Percentiles rank a stretch among this genome's conserved stretches.
These are phyloP conservation scores for Postia placenta DNA, from an alignment of 768 basidiomycete genomes.

Conservation along the genomic window DNA sequence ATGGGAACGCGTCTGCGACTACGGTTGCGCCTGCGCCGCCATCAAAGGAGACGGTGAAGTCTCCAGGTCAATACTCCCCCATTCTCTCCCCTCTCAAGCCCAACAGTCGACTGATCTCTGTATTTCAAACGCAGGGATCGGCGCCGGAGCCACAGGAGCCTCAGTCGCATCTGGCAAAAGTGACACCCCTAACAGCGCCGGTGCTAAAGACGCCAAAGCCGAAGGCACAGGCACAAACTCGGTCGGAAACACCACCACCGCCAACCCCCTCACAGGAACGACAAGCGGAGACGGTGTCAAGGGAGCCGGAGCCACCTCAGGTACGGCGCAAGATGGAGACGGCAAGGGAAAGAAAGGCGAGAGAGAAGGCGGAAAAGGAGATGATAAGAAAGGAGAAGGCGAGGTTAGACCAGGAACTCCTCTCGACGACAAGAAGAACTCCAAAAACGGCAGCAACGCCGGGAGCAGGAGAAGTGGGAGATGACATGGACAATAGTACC, in stretches of 20 bases:
- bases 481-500: slow-evolving; percentile 3
- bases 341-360: slow-evolving; percentile 2
- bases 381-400: neutral
- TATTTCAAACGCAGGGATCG: slow-evolving; percentile 4
- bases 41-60: neutral
- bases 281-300: neutral
- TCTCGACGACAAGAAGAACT: neutral
- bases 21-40: neutral
- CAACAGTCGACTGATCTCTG: slow-evolving; percentile 1
- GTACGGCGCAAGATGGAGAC: neutral
- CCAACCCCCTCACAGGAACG: neutral
- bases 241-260: neutral
- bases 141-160: neutral
- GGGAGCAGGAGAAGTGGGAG: neutral
- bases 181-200: neutral
- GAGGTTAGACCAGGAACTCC: neutral
- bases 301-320: neutral
- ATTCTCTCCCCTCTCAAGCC: neutral
- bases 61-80: slow-evolving; percentile 5
- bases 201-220: slow-evolving; percentile 2
- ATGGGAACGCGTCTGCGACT: neutral
- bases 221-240: neutral
- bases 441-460: neutral
- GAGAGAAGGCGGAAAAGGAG: neutral
- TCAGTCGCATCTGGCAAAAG: neutral